Percentiles rank a stretch among this genome's conserved stretches.
phyloP scores from a whole-genome alignment of 805 yeast species.

The Lipomyces oligophaga region DNA sequence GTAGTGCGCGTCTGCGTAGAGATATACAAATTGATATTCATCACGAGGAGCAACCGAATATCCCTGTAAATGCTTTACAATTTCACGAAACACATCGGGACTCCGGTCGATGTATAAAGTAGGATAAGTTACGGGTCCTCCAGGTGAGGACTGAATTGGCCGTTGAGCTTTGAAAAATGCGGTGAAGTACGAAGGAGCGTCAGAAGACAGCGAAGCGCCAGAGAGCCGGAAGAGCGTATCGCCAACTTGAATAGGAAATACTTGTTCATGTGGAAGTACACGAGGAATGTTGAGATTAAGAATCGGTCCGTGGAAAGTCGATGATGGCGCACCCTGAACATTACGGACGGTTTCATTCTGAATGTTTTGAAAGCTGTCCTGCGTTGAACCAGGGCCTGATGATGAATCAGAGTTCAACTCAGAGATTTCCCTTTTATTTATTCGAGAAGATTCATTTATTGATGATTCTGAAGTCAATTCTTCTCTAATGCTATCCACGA shows the following conservation, averaged over 20 bases:
- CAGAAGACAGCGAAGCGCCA: conserved; percentile 71
- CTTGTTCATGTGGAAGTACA: conserved; percentile 26
- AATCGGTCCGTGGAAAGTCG: conserved; percentile 10
- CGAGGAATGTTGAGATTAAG: conserved; percentile 22
- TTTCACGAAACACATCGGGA: conserved; percentile 61
- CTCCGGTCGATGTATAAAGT: conserved; percentile 66
- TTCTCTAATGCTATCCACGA: too few species aligned
- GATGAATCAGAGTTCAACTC: too few species aligned
- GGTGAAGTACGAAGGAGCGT: conserved; percentile 81
- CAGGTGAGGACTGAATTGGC: conserved; percentile 36
- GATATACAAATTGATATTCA: conserved; percentile 57
- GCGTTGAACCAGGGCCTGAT: too few species aligned
- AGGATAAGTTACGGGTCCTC: conserved; percentile 27
- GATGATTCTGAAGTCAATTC: too few species aligned
- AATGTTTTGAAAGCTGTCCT: too few species aligned
- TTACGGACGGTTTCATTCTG: too few species aligned
- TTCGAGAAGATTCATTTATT: too few species aligned
- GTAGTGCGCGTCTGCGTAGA: conserved; percentile 68
- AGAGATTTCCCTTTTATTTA: too few species aligned
- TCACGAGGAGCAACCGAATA: conserved; percentile 59
- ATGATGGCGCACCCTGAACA: too few species aligned
- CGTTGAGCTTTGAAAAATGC: conserved; percentile 48
- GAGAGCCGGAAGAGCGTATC: conserved; percentile 26
- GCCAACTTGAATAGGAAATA: conserved; percentile 30
- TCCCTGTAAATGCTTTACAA: conserved; percentile 69